Evolutionary conservation across 2,329 filamentous ascomycete genomes (phyloP), one percentile per base, ranked within the genome.

Genomic region (Colletotrichum sp.): DNA sequence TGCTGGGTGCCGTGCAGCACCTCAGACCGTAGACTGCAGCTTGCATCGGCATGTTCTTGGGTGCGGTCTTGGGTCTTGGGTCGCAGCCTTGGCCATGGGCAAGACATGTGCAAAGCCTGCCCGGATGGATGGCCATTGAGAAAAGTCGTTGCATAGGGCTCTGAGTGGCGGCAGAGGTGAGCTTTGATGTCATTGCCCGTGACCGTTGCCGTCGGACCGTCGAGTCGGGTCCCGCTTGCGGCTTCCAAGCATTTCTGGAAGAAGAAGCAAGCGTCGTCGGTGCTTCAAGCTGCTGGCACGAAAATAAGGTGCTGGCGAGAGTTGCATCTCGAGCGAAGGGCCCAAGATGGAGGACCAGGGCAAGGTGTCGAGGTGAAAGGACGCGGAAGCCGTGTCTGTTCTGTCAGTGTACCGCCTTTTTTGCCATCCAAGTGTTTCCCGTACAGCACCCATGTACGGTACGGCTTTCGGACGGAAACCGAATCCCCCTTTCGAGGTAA

Each of bases 191-290:
- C 13, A 28, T 60, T 32, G 59, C 21, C 32, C 49, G 59, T 62
- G 16, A 57, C 24, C 32, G 49, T 68, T 72, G 60, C 65, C 49
- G 65, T 73, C 64, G 65, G 74, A 69, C 70, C 70, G 49, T 60
- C 21, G 64, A 65, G 7, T 65, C 28, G 57, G 64, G 72, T 60
- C 49, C 44, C 64, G 55, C 69, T 28, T 72, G 32, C 30, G 32
- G 49, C 39, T 76, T 73, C 64, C 64, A 74, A 57, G 44, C 52
- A 26, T 36, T 76, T 76, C 74, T 76, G 70, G 74, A 76, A 76
- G 52, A 71, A 34, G 6, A 62, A n/a, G 49, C 64, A 65, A 55
- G 60, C 57, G 60, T 36, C 34, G 63, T 60, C 59, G 60, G 74
- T 74, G 70, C 64, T 34, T 18, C 24, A 16, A 26, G 63, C n/a